Base-by-base conservation (phyloP, 1,139 yeast genomes). In the Lodderomyces metapsilosis region DNA sequence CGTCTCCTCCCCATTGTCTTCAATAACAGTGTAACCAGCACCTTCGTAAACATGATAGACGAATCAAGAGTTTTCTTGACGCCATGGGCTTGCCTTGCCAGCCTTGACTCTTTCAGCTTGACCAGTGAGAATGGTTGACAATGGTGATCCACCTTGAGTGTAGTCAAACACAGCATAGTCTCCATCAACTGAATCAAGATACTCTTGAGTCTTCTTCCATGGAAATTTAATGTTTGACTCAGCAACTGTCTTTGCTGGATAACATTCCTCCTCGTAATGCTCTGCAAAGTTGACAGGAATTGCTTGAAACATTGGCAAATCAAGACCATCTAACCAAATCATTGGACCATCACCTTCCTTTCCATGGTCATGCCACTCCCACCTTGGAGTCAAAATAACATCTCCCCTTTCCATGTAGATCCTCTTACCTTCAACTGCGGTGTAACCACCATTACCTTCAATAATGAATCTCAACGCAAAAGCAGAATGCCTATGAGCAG, bases 311-410 rank as follows among this genome's bases (percentile, higher is more conserved):
- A 27, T 12, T 27, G 31, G 31, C 31, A 27, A 27, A 16, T 27
- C 31, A 27, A 27, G 31, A 27, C 31, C 31, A 27, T 27, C 31
- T 13, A 27, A 27, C 31, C 31, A 27, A 27, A 27, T 27, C 31
- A 27, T 27, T 27, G 31, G 31, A n/a, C 31, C 31, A 27, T 27
- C 31, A 27, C 31, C 31, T 27, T 27, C 31, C 31, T 27, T 27
- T 5, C 31, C 31, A 27, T 27, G 31, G 31, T 27, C 31, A 27
- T 27, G 31, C 31, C 31, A 27, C 12, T 27, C 31, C 31, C 31
- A 27, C 12, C 31, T 27, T 27, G 31, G 31, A 27, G 31, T 27
- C 16, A 27, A 27, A n/a, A 27, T 27, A 9, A 27, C 31, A 27
- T 27, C 31, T 3, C 31, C 31, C 12, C 31, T 27, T n/a, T 27